A percentile compares a stretch with the other conserved stretches of the same genome.
These are phyloP conservation scores for Saksenaea oblongispora DNA, from an alignment of 371 early-diverging fungal species.

Conservation along the genomic window DNA sequence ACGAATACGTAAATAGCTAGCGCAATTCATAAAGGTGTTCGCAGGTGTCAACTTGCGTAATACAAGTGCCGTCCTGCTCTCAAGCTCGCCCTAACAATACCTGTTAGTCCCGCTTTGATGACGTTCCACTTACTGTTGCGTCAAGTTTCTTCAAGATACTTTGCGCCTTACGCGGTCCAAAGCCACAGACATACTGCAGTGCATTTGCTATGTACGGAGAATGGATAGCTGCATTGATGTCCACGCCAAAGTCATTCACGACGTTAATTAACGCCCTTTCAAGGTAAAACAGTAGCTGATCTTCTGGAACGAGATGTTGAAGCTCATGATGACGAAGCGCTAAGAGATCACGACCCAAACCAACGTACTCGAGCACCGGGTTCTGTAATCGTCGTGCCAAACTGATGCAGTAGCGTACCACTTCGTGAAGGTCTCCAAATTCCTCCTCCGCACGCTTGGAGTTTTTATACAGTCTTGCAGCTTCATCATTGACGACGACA, in stretches of 20 bases:
- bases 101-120: slow-evolving; percentile 1
- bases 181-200: slow-evolving; percentile 90
- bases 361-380: slow-evolving; percentile 83
- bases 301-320: slow-evolving; percentile 76
- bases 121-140: slow-evolving; percentile 17
- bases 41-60: slow-evolving; percentile 64
- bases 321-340: slow-evolving; percentile 73
- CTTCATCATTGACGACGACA: slow-evolving; percentile 83
- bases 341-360: slow-evolving; percentile 74
- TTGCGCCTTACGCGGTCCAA: slow-evolving; percentile 94
- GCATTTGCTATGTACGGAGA: slow-evolving; percentile 71
- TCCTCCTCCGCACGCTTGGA: slow-evolving; percentile 76
- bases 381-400: slow-evolving; percentile 87
- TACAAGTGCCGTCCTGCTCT: slow-evolving; percentile 75
- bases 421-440: slow-evolving; percentile 63
- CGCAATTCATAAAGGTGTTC: slow-evolving; percentile 91
- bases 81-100: slow-evolving; percentile 43
- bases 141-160: slow-evolving; percentile 63
- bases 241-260: slow-evolving; percentile 85
- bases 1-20: slow-evolving; percentile 86
- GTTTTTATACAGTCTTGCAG: slow-evolving; percentile 82
- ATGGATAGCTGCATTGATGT: slow-evolving; percentile 78
- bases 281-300: slow-evolving; percentile 60
- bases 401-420: slow-evolving; percentile 87
- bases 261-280: slow-evolving; percentile 91